Evolutionary conservation across 2,329 filamentous ascomycete species (phyloP).

Genomic region (Emmonsiellopsis sp.): DNA sequence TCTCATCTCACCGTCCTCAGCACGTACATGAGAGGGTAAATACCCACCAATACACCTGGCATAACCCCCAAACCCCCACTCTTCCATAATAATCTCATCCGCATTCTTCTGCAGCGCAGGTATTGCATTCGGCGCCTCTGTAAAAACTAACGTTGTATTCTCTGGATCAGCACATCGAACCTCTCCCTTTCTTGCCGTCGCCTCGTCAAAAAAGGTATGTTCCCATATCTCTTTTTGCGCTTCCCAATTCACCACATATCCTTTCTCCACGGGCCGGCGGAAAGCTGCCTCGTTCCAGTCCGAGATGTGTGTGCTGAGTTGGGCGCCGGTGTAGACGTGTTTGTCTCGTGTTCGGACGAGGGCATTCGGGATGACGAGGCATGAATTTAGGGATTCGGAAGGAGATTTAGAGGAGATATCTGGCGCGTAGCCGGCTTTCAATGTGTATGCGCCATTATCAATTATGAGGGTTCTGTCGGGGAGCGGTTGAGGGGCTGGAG

Average conservation of each 20-base stretch:
- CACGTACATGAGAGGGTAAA: not conserved
- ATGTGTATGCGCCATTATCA: constrained; percentile 84
- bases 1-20: not conserved
- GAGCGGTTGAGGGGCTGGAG: constrained; percentile 38
- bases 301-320: constrained; percentile 61
- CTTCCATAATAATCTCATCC: constrained; percentile 95
- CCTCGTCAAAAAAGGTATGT: constrained; percentile 66
- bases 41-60: constrained; percentile 61
- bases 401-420: constrained; percentile 18
- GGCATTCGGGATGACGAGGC: constrained; percentile 73
- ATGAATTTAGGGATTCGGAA: constrained; percentile 36
- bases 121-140: constrained; percentile 77
- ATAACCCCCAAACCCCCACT: constrained; percentile 87
- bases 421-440: constrained; percentile 76
- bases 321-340: constrained; percentile 68
- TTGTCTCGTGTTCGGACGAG: constrained; percentile 73
- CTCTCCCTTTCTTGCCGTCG: constrained; percentile 46
- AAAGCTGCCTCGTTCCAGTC: constrained; percentile 88
- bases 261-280: constrained; percentile 83
- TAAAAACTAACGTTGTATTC: constrained; percentile 74
- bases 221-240: constrained; percentile 94
- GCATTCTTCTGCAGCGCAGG: constrained; percentile 76
- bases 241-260: constrained; percentile 95
- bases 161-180: constrained; percentile 49
- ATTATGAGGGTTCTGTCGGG: constrained; percentile 68